phyloP scores from a whole-genome alignment of 2,329 filamentous ascomycete species.

The Diplodia seriata region DNA sequence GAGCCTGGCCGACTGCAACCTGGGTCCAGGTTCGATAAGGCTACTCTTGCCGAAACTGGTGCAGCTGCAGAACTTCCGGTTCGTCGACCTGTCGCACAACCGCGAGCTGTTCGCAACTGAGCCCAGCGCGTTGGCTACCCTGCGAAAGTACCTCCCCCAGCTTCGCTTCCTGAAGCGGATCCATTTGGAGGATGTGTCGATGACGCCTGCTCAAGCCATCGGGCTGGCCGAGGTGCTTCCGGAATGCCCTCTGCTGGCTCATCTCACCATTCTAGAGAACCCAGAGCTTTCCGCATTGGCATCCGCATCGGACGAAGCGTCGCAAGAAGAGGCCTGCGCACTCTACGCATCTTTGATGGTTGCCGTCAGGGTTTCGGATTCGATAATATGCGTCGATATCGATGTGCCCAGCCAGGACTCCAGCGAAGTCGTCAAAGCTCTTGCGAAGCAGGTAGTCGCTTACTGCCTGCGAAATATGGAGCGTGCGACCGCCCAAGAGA shows the following conservation, averaged over 20 bases:
- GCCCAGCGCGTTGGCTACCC: constrained; percentile 74
- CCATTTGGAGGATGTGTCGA: constrained; percentile 82
- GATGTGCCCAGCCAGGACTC: constrained; percentile 82
- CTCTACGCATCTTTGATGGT: constrained; percentile 91
- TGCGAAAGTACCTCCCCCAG: constrained; percentile 85
- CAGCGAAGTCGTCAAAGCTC: constrained; percentile 88
- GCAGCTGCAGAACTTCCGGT: constrained; percentile 75
- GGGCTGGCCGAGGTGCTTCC: constrained; percentile 88
- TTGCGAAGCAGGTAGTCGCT: constrained; percentile 92
- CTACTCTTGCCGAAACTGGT: constrained; percentile 76
- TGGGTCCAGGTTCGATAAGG: constrained; percentile 75
- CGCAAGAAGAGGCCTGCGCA: constrained; percentile 91
- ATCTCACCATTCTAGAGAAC: constrained; percentile 88
- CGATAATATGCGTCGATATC: constrained; percentile 88
- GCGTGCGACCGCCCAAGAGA: constrained; percentile 71
- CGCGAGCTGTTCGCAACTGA: constrained; percentile 75
- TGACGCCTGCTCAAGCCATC: constrained; percentile 88
- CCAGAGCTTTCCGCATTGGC: constrained; percentile 73
- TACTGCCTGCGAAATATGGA: constrained; percentile 95
- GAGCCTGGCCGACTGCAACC: constrained; percentile 83
- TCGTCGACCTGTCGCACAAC: constrained; percentile 93
- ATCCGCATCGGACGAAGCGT: constrained; percentile 75
- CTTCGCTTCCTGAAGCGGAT: constrained; percentile 80
- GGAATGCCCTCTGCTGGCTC: constrained; percentile 79
- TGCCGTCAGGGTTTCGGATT: constrained; percentile 81